Evolutionary conservation across 2,329 filamentous ascomycete genomes (phyloP).

Genomic region (Colletotrichum lindemuthianum): DNA sequence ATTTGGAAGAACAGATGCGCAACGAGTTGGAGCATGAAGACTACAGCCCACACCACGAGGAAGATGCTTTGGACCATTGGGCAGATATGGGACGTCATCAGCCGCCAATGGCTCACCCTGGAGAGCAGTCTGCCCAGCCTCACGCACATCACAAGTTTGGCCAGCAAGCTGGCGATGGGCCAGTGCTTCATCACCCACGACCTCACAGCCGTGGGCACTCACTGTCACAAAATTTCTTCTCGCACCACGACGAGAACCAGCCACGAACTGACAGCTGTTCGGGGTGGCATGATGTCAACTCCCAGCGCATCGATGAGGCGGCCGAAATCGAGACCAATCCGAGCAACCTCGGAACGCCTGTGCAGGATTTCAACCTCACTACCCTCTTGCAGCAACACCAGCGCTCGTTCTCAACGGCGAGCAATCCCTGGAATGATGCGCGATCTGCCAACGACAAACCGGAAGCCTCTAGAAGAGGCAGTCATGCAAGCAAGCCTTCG

Average conservation of each 20-base stretch:
- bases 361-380: constrained; percentile 59
- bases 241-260: constrained; percentile 61
- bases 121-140: constrained; percentile 60
- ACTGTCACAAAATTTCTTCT: constrained; percentile 72
- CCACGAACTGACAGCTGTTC: constrained; percentile 46
- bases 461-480: constrained; percentile 50
- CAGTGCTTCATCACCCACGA: constrained; percentile 75
- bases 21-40: constrained; percentile 83
- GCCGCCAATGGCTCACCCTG: constrained; percentile 47
- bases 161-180: constrained; percentile 62
- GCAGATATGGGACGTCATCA: constrained; percentile 21
- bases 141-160: constrained; percentile 60
- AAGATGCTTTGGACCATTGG: constrained; percentile 39
- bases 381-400: constrained; percentile 59
- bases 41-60: constrained; percentile 71
- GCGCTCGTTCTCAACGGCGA: constrained; percentile 64
- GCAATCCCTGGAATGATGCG: constrained; percentile 72
- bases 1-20: constrained; percentile 81
- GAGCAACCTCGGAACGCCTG: constrained; percentile 75
- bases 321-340: constrained; percentile 80
- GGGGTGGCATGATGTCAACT: constrained; percentile 52
- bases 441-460: constrained; percentile 51
- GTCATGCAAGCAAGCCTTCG: constrained; percentile 76
- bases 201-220: constrained; percentile 81
- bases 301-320: constrained; percentile 59